Conservation (phyloP, 2,329 filamentous ascomycete genomes). For the Lasiodiplodia sp. region DNA sequence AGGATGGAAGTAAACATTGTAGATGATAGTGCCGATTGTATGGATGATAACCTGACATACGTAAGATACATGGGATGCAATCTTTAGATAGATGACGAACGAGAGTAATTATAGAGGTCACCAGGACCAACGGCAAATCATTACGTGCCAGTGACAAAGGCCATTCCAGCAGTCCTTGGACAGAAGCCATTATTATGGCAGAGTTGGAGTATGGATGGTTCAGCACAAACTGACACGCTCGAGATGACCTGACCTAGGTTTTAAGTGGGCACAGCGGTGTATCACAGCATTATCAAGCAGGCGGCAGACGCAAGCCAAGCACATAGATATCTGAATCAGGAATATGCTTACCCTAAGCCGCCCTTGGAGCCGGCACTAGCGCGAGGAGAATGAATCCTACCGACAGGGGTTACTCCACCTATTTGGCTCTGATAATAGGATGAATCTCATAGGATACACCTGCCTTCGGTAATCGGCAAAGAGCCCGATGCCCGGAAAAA, state of each 20-base stretch:
- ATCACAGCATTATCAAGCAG: neutral
- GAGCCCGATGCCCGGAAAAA: neutral
- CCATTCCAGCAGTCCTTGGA: too few species aligned
- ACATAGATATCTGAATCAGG: neutral
- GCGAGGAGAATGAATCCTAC: neutral
- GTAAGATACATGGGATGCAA: neutral
- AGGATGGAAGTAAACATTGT: conserved; percentile 28
- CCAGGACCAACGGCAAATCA: too few species aligned
- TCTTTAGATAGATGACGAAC: too few species aligned
- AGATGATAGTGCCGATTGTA: conserved; percentile 1
- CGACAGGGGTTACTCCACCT: neutral
- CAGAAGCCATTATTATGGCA: too few species aligned
- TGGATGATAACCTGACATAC: neutral
- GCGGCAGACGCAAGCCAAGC: neutral
- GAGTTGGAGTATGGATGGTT: too few species aligned
- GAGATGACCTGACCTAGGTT: neutral
- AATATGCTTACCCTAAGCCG: neutral
- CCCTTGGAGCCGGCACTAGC: neutral
- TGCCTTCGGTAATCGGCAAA: neutral
- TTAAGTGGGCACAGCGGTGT: neutral
- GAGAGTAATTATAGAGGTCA: too few species aligned
- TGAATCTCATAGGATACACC: neutral
- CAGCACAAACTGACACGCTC: neutral
- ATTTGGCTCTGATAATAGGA: neutral
- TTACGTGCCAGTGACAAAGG: too few species aligned